phyloP scores from a whole-genome alignment of 1,139 yeast species.

The Kodamaea derodonti region DNA sequence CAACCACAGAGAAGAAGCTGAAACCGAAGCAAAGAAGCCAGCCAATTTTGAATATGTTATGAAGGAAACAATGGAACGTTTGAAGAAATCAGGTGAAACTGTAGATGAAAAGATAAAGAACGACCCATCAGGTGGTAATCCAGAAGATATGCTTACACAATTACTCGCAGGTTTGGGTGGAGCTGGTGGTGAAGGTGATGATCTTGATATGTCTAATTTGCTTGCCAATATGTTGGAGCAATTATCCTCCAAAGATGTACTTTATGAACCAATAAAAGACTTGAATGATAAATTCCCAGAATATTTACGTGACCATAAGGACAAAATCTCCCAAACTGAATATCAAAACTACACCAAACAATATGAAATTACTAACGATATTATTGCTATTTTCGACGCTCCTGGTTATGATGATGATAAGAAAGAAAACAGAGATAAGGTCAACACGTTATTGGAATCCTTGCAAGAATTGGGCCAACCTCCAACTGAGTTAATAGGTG shows the following conservation, averaged over 20 bases:
- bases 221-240: constrained; percentile 78
- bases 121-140: constrained; percentile 42
- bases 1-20: constrained; percentile 32
- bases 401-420: constrained; percentile 51
- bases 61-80: constrained; percentile 74
- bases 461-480: constrained; percentile 87
- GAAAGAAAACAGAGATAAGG: constrained; percentile 46
- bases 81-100: constrained; percentile 64
- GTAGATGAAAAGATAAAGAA: constrained; percentile 61
- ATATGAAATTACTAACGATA: constrained; percentile 48
- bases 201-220: constrained; percentile 57
- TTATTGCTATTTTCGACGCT: constrained; percentile 56
- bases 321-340: constrained; percentile 43
- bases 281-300: constrained; percentile 66
- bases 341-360: constrained; percentile 52
- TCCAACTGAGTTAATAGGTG: constrained; percentile 76
- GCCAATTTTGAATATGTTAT: constrained; percentile 70
- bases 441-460: constrained; percentile 57
- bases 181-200: constrained; percentile 33
- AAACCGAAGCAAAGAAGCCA: constrained; percentile 29
- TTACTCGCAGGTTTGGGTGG: constrained; percentile 47
- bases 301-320: constrained; percentile 52
- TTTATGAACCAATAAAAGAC: constrained; percentile 87
- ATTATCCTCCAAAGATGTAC: constrained; percentile 78
- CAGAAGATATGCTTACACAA: constrained; percentile 59